Conservation (phyloP, 2,329 filamentous ascomycete species). For the Tolypocladium amazonense region DNA sequence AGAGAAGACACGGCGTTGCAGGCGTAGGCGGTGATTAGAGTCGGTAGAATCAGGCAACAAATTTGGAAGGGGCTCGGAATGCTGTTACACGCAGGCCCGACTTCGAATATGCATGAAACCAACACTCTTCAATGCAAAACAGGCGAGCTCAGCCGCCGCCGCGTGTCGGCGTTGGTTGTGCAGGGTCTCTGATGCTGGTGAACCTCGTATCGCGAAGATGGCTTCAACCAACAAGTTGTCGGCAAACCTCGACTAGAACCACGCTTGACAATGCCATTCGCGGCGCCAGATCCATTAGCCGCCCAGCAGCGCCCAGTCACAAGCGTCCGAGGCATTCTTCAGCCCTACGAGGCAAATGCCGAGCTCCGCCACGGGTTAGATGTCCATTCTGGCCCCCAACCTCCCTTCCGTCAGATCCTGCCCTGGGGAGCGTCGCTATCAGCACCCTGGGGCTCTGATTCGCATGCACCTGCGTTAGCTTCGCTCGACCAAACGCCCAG, state of each 20-base stretch:
- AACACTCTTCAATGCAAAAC: not conserved
- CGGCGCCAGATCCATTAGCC: not conserved
- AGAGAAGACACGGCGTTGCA: conserved; percentile 50
- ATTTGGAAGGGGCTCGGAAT: not conserved
- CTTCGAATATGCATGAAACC: not conserved
- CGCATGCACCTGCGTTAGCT: conserved; percentile 1
- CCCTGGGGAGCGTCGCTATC: not conserved
- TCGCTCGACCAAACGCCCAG: not conserved
- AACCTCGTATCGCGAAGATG: not conserved
- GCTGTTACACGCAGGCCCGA: not conserved
- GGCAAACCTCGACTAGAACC: not conserved
- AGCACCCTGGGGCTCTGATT: not conserved
- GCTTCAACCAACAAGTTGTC: not conserved
- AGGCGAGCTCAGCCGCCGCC: not conserved
- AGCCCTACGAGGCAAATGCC: conserved; percentile 3
- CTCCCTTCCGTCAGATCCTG: not conserved
- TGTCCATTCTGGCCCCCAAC: not conserved
- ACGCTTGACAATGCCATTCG: not conserved
- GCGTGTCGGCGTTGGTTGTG: not conserved
- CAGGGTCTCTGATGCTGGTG: not conserved
- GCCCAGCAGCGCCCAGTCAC: not conserved
- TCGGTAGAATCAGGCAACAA: not conserved
- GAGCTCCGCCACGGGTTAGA: conserved; percentile 1
- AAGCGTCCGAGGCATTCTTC: not conserved
- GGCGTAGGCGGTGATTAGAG: conserved; percentile 22